These are phyloP conservation scores for Fusarium protoensiforme DNA, from an alignment of 2,329 filamentous ascomycete species.

Conservation along the genomic window DNA sequence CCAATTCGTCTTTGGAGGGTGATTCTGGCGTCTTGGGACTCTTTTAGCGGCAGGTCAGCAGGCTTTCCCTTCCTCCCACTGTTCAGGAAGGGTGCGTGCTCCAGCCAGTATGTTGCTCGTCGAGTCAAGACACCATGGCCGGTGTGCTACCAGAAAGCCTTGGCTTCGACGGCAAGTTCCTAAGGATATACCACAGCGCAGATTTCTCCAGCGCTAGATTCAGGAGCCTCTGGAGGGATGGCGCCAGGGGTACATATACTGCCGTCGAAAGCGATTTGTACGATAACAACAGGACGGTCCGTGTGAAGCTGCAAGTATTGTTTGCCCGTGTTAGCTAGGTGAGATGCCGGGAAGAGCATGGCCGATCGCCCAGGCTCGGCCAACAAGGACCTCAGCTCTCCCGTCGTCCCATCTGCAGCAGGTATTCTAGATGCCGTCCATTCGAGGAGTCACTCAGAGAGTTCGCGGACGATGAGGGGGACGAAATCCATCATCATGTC, in stretches of 20 bases:
- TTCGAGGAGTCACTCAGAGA: constrained; percentile 31
- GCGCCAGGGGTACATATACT: not conserved
- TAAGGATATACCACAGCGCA: constrained; percentile 30
- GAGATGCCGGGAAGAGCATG: constrained; percentile 27
- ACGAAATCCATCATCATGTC: no score
- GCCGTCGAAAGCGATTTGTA: constrained; percentile 27
- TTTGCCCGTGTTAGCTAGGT: constrained; percentile 26
- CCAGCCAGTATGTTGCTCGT: constrained; percentile 39
- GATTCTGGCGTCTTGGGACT: constrained; percentile 16
- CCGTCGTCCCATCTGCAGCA: not conserved
- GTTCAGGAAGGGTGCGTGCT: constrained; percentile 35
- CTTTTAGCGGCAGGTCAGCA: not conserved
- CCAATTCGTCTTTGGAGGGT: constrained; percentile 32
- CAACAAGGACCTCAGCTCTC: not conserved
- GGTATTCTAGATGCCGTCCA: constrained; percentile 7
- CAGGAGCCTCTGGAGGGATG: not conserved
- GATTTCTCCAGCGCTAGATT: constrained; percentile 3
- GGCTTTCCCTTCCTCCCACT: not conserved
- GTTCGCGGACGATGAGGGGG: constrained; percentile 34
- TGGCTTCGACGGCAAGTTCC: constrained; percentile 32
- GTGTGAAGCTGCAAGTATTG: constrained; percentile 25
- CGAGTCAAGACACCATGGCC: constrained; percentile 45
- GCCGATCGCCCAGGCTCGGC: not conserved
- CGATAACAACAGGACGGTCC: not conserved
- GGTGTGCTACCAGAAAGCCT: constrained; percentile 46